Evolutionary conservation across 2,329 filamentous ascomycete genomes (phyloP), one percentile per base, ranked within the genome.

Genomic region (Meredithiella fracta): DNA sequence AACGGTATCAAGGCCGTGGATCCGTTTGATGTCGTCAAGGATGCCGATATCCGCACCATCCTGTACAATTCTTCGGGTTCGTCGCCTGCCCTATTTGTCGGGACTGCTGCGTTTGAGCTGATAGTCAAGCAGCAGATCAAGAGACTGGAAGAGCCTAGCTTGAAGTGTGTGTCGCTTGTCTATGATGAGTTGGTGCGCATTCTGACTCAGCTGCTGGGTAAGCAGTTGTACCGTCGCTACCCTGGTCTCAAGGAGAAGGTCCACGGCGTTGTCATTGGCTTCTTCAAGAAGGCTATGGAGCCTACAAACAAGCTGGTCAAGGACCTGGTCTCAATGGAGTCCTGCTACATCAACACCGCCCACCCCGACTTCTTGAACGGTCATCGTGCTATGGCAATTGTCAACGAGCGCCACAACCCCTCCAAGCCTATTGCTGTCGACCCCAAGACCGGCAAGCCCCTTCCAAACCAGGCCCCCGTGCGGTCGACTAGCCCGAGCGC

Each of bases 91-190:
- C 80, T 98, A 6, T 98, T 98, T 66, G 92, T 98, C 29, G 92
- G 92, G 56, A 97, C 92, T 6, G 94, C 87, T 5, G 92, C 92
- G n/a, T 98, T 98, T 64, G 92, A 98, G 70, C 75, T 96, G 62
- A 96, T 98, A 63, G 91, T 97, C 62, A 98, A 97, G 77, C 88
- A 96, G 68, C 90, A 98, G 69, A 98, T 98, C 71, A 94, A 87
- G 78, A 81, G 92, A 57, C 70, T 98, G 54, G 92, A 98, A 70
- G 92, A 98, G 60, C 94, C 92, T 40, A 95, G 89, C 68, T 72
- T 96, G 69, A 98, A 96, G 75, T 98, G 92, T 75, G 91, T 95
- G 40, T 94, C 89, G 54, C 76, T 98, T 54, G 91, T 98, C 40
- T 98, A 96, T 65, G 92, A 98, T 67, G 92, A 98, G 73, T 72